Base-by-base conservation (phyloP, 176 grass and related monocot genomes). In the Musa beccarii region DNA sequence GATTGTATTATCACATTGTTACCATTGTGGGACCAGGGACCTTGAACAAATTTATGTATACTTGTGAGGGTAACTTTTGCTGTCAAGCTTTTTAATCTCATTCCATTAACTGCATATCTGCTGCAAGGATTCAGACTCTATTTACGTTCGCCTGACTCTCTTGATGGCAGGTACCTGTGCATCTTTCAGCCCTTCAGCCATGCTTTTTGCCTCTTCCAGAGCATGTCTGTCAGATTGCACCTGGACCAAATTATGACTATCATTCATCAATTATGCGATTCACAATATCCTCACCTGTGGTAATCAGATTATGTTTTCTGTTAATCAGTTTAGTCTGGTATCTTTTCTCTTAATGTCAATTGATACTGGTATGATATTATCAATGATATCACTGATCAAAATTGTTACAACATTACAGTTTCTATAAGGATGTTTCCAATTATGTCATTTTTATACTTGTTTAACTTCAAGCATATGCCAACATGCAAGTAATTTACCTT, bases 211-310 rank as follows among this genome's bases (percentile, higher is more conserved):
- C 90, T 85, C 90, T 97, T 85, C 94, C 94, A 34, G 63, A 59
- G 81, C 86, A 97, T 78, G 93, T 91, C 64, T 97, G 90, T 16
- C 89, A 97, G 88, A 91, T 97, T 79, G 55, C 87, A 73, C 78
- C 87, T 62, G 93, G 93, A 17, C 85, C 85, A 9, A 97, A 97
- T 89, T 97, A 97, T 71, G 90, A 97, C 62, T 93, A 90, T 59
- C 79, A 81, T 82, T 93, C 90, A 19, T 97, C 94, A 75, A 86
- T 77, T 69, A 91, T 93, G 90, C 86, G 88, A 71, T 98, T 91
- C 80, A 91, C 79, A 72, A 87, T 98, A 87, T 93, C 90, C 21
- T 98, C 94, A 75, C 94, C 94, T 15, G 86, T 98, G 90, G 90
- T 98, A 89, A 59, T 64, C 66, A 76, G 9, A 52, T 25, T 52